These are phyloP conservation scores for Saccharum spontaneum DNA, from an alignment of 176 grass and related monocot species.

Conservation along the genomic window DNA sequence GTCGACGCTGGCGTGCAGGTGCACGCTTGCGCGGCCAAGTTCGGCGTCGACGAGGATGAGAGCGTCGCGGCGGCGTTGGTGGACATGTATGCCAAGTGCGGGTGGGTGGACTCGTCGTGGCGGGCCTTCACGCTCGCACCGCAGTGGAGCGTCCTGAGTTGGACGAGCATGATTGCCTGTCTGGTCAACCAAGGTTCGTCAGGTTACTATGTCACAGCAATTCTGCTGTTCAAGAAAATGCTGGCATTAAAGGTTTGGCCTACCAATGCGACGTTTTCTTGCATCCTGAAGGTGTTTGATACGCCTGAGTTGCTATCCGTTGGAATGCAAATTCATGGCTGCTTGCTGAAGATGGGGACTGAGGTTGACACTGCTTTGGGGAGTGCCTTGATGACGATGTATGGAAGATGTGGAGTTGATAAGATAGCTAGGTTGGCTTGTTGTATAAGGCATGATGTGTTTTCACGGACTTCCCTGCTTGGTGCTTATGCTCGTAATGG, in stretches of 20 bases:
- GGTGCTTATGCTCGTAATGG: slow-evolving; percentile 57
- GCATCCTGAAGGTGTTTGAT: slow-evolving; percentile 62
- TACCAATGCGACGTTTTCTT: slow-evolving; percentile 50
- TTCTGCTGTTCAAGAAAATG: slow-evolving; percentile 51
- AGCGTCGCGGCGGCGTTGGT: slow-evolving; percentile 49
- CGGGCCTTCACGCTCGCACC: slow-evolving; percentile 33
- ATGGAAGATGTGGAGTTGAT: slow-evolving; percentile 62
- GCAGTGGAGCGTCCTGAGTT: slow-evolving; percentile 39
- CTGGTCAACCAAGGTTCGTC: slow-evolving; percentile 36
- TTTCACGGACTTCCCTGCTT: slow-evolving; percentile 51
- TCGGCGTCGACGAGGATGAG: slow-evolving; percentile 45
- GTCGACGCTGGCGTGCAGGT: slow-evolving; percentile 24
- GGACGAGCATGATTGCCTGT: slow-evolving; percentile 66
- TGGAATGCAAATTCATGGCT: slow-evolving; percentile 66
- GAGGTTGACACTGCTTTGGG: slow-evolving; percentile 51
- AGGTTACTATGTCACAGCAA: slow-evolving; percentile 24
- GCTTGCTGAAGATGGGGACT: slow-evolving; percentile 64
- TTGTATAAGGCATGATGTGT: slow-evolving; percentile 48
- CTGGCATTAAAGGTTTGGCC: slow-evolving; percentile 53
- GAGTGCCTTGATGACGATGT: slow-evolving; percentile 61
- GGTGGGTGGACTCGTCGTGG: slow-evolving; percentile 43
- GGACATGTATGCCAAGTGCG: slow-evolving; percentile 64
- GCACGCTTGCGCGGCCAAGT: slow-evolving; percentile 43
- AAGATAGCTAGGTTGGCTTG: slow-evolving; percentile 48
- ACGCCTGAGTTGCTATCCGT: slow-evolving; percentile 28